Percentiles rank a stretch among this genome's conserved stretches.
Conservation (phyloP, 169 alveolate species). For the Eimeria maxima region DNA sequence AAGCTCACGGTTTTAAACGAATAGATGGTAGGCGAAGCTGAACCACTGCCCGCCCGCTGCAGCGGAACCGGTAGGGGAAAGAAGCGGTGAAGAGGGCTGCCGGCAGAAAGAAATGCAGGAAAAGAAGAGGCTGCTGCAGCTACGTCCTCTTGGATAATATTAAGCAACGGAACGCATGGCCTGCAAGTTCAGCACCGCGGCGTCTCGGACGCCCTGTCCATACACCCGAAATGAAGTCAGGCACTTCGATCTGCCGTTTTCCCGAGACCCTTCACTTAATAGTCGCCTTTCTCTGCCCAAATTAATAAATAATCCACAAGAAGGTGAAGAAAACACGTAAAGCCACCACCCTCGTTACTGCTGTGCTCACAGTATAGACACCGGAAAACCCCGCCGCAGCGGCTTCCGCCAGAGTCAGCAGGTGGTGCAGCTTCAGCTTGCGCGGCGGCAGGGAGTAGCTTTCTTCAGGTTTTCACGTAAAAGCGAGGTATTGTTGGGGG, state of each 20-base stretch:
- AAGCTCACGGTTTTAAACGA: constrained; percentile 28
- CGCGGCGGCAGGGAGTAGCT: neutral
- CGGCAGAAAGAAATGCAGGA: neutral
- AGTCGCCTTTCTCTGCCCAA: neutral
- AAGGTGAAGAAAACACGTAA: neutral
- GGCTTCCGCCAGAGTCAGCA: constrained; percentile 15
- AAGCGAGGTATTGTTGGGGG: neutral
- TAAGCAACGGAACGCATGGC: neutral
- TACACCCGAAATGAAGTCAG: neutral
- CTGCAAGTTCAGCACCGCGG: constrained; percentile 20
- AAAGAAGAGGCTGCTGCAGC: constrained; percentile 17
- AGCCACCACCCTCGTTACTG: too few relatives aligned
- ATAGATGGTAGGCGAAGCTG: neutral
- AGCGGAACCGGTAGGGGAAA: neutral
- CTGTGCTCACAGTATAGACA: constrained; percentile 10
- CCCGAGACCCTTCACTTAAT: neutral
- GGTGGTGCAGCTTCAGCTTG: neutral
- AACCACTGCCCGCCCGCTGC: neutral
- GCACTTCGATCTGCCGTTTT: constrained; percentile 15
- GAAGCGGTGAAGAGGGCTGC: neutral
- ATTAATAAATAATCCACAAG: neutral
- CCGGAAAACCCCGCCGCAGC: constrained; percentile 16
- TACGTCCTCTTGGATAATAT: neutral
- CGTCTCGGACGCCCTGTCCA: constrained; percentile 15
- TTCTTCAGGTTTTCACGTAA: neutral